phyloP scores from a whole-genome alignment of 306 rosid species.

The Rosa multiflora region DNA sequence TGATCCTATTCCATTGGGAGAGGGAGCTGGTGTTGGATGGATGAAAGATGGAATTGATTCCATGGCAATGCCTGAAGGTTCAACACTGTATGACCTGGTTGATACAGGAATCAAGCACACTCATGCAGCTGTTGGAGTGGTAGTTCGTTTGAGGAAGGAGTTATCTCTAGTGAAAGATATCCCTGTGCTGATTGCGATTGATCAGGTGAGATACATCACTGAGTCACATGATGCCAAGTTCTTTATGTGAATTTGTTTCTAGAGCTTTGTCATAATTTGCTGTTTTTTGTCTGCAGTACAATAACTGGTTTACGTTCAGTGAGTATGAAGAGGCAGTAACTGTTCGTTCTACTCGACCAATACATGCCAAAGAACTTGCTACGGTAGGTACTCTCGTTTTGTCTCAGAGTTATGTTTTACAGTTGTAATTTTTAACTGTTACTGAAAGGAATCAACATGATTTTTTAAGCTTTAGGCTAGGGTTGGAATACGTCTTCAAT shows the following conservation, averaged over 20 bases:
- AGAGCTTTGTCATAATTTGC: constrained; percentile 10
- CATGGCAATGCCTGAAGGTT: constrained; percentile 74
- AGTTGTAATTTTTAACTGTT: not conserved
- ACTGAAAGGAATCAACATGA: not conserved
- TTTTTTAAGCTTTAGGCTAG: not conserved
- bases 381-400: constrained; percentile 50
- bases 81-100: constrained; percentile 75
- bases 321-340: constrained; percentile 83
- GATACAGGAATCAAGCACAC: constrained; percentile 81
- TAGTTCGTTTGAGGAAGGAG: constrained; percentile 90
- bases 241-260: constrained; percentile 3
- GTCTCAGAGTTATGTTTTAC: not conserved
- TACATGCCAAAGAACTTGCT: constrained; percentile 86
- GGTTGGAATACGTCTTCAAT: not conserved
- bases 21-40: constrained; percentile 97
- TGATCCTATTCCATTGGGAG: constrained; percentile 85
- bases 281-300: constrained; percentile 60
- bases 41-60: constrained; percentile 76
- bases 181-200: constrained; percentile 95
- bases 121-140: constrained; percentile 93
- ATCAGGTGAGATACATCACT: constrained; percentile 64
- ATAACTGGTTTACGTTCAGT: constrained; percentile 97
- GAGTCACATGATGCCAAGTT: not conserved
- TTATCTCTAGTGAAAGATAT: constrained; percentile 77
- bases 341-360: constrained; percentile 73